Evolutionary conservation across 306 rosid species (phyloP).

Genomic region (Lathyrus oleraceus): DNA sequence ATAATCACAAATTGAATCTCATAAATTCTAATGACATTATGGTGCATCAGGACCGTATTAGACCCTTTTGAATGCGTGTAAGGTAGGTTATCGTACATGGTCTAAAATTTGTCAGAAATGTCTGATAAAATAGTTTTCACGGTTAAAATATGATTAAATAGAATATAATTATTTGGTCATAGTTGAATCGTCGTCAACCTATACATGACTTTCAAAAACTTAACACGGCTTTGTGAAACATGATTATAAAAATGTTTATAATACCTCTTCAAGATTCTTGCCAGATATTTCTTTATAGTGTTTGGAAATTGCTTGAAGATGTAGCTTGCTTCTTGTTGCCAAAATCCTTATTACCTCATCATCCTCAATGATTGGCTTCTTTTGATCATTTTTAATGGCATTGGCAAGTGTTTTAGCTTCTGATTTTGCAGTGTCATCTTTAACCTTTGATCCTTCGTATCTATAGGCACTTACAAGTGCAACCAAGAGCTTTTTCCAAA

Average conservation of each 20-base stretch:
- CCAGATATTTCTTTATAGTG: conserved; percentile 67
- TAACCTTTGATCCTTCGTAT: conserved; percentile 80
- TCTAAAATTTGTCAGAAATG: no score
- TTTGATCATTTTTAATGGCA: conserved; percentile 55
- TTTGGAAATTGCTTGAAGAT: conserved; percentile 57
- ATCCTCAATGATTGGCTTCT: conserved; percentile 52
- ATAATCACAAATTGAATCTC: conserved; percentile 7
- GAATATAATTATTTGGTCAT: no score
- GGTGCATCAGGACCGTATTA: neutral
- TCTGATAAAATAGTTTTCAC: no score
- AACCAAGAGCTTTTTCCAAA: conserved; percentile 67
- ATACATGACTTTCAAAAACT: no score
- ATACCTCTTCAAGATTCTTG: conserved; percentile 72
- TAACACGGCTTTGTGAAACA: no score
- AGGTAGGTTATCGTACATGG: no score
- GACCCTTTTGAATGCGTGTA: no score
- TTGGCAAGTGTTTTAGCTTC: conserved; percentile 60
- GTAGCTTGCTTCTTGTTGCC: conserved; percentile 80
- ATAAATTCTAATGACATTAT: neutral
- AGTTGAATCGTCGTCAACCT: no score
- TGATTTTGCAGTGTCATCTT: conserved; percentile 60
- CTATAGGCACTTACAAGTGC: conserved; percentile 88
- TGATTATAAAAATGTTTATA: neutral
- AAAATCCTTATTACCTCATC: conserved; percentile 74
- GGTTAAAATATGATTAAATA: no score